These are phyloP conservation scores for Williopsis jadinii DNA, from an alignment of 1,139 yeast species.

Conservation along the genomic window DNA sequence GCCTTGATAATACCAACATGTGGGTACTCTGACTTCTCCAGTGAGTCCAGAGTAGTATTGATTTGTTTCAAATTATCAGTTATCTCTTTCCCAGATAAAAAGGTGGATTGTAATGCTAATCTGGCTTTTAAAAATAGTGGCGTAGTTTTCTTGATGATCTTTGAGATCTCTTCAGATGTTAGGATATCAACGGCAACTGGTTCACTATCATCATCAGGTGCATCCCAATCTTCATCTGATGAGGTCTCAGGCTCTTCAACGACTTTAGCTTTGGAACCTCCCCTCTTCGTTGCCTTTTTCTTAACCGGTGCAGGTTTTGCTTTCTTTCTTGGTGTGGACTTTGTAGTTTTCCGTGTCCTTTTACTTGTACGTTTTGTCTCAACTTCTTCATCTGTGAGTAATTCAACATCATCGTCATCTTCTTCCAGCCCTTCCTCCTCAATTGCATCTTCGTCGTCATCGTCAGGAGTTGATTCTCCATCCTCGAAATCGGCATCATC, in stretches of 20 bases:
- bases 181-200: slow-evolving; percentile 16
- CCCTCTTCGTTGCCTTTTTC: slow-evolving; percentile 2
- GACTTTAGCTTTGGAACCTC: neutral
- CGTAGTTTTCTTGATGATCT: slow-evolving; percentile 13
- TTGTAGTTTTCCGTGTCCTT: slow-evolving; percentile 2
- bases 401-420: slow-evolving; percentile 1
- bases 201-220: slow-evolving; percentile 10
- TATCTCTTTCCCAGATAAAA: slow-evolving; percentile 10
- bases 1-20: slow-evolving; percentile 21
- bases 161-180: slow-evolving; percentile 9
- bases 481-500: slow-evolving; percentile 20
- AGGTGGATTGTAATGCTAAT: slow-evolving; percentile 8
- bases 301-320: slow-evolving; percentile 2
- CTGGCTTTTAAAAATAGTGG: slow-evolving; percentile 15
- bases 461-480: slow-evolving; percentile 17
- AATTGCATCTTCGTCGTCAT: slow-evolving; percentile 23
- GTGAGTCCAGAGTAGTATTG: slow-evolving; percentile 1
- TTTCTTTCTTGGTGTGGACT: slow-evolving; percentile 14
- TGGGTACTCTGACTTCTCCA: slow-evolving; percentile 10
- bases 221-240: slow-evolving; percentile 22
- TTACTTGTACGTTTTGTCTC: slow-evolving; percentile 8
- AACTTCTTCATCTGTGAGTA: neutral
- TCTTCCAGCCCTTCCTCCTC: slow-evolving; percentile 7
- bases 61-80: slow-evolving; percentile 2
- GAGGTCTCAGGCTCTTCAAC: slow-evolving; percentile 14